Evolutionary conservation across 345 rosid species (phyloP).

Genomic region (Citropsis articulata): DNA sequence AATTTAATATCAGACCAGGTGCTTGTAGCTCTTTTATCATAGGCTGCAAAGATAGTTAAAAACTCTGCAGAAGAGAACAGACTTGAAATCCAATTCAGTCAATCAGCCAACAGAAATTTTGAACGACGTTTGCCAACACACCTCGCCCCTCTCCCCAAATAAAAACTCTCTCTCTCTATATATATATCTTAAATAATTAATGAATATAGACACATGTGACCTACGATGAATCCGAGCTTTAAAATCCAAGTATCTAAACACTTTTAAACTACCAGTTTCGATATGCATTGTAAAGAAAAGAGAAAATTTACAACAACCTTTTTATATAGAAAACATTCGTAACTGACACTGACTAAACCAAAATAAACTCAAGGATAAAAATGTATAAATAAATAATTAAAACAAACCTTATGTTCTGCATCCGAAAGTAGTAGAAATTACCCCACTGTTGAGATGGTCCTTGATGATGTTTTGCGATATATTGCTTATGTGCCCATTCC

Average conservation of each 20-base stretch:
- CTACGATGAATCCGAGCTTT: background rate
- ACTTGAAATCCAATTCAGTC: background rate
- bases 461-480: constrained; percentile 82
- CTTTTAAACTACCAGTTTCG: background rate
- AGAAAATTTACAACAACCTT: background rate
- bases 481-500: constrained; percentile 99
- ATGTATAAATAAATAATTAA: background rate
- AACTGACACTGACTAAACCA: background rate
- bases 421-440: constrained; percentile 90
- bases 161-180: too few relatives aligned
- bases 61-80: background rate
- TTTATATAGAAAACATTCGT: background rate
- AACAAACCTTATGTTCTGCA: constrained; percentile 87
- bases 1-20: background rate
- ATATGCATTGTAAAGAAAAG: background rate
- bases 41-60: background rate
- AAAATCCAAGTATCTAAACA: background rate
- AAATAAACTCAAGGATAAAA: background rate
- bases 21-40: background rate
- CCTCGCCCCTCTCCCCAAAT: too few relatives aligned
- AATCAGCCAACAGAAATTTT: background rate
- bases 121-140: background rate
- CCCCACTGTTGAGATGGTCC: constrained; percentile 97
- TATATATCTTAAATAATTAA: too few relatives aligned
- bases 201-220: background rate